Percentiles rank a stretch among this genome's conserved stretches.
phyloP scores from a whole-genome alignment of 768 basidiomycete species.

The Tricholoma hemisulphureum region DNA sequence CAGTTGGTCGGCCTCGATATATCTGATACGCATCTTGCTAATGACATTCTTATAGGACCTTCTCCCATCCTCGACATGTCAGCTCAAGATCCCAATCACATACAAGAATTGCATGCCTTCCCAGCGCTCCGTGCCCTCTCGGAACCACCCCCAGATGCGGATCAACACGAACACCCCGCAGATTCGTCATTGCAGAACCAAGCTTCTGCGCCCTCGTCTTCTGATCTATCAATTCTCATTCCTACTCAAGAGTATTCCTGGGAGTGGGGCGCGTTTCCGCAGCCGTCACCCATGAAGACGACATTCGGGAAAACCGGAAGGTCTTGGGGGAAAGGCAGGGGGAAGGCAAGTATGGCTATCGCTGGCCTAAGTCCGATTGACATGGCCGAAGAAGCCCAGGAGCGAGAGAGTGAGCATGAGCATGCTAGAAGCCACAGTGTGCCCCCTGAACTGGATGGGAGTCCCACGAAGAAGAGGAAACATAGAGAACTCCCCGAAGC shows the following conservation, averaged over 20 bases:
- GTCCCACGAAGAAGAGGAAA: conserved; percentile 31
- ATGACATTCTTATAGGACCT: conserved; percentile 15
- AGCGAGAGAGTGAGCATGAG: conserved; percentile 19
- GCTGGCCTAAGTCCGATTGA: conserved; percentile 12
- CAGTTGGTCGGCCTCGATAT: conserved; percentile 8
- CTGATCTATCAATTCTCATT: conserved; percentile 12
- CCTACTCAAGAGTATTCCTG: conserved; percentile 75
- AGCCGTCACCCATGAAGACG: conserved; percentile 63
- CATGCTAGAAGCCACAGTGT: conserved; percentile 55
- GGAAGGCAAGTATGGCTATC: conserved; percentile 10
- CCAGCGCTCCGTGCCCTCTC: conserved; percentile 53
- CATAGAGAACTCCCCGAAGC: conserved; percentile 29
- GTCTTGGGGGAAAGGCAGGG: conserved; percentile 28
- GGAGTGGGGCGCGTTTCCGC: conserved; percentile 93
- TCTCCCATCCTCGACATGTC: conserved; percentile 17
- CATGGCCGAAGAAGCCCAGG: conserved; percentile 27
- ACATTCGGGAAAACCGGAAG: conserved; percentile 49
- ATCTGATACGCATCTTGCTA: neutral
- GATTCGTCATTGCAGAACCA: conserved; percentile 6
- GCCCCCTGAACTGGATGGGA: conserved; percentile 51
- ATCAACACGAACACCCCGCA: conserved; percentile 16
- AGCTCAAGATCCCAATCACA: neutral
- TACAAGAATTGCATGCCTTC: conserved; percentile 10
- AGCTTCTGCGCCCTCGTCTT: conserved; percentile 9
- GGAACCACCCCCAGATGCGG: conserved; percentile 57